Base-by-base conservation (phyloP, 2,329 filamentous ascomycete species). In the Escovopsis sp. region DNA sequence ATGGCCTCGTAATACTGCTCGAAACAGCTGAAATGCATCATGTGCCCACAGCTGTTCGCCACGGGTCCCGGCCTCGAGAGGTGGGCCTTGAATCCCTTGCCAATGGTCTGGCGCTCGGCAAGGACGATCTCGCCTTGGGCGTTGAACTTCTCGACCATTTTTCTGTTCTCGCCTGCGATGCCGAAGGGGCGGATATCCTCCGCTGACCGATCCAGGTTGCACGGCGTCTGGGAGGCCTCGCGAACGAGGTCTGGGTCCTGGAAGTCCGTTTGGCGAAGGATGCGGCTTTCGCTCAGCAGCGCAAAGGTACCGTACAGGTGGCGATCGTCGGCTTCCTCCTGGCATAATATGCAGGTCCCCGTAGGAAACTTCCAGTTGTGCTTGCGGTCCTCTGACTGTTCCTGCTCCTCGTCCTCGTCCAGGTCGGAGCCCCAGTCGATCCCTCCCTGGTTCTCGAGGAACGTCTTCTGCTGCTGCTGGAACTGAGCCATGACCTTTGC, bases 1-100 rank as follows among this genome's bases (percentile, higher is more conserved):
- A 86, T 94, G 4, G 89, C 86, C 38, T 84, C 77, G 49, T 85
- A 82, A 56, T 96, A 98, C 35, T 83, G 76, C 54, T 95, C 87
- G 57, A 98, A 98, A 63, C 91, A 98, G 51, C 76, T 79, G 59
- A 85, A 96, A 60, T 98, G 91, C 91, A 98, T 98, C 55, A 98
- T 93, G 59, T 98, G 91, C 3, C 91, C 91, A 60, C 91, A 98
- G 9, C 89, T 86, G 33, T 84, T 85, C 10, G 88, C 85, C 2
- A 96, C 82, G 0, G 89, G 84, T 0, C 88, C 91, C 15, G 75
- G 69, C 26, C 73, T 70, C 32, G 77, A 77, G 35, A 77, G 70
- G 9, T 72, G 68, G 6, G 78, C 70, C 3, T 85, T 82, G 55
- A 94, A 98, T 0, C 91, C 91, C 60, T 88, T 93, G 30, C 89